Evolutionary conservation across 2,329 filamentous ascomycete genomes (phyloP).

Genomic region (Aspergillus tamarii): DNA sequence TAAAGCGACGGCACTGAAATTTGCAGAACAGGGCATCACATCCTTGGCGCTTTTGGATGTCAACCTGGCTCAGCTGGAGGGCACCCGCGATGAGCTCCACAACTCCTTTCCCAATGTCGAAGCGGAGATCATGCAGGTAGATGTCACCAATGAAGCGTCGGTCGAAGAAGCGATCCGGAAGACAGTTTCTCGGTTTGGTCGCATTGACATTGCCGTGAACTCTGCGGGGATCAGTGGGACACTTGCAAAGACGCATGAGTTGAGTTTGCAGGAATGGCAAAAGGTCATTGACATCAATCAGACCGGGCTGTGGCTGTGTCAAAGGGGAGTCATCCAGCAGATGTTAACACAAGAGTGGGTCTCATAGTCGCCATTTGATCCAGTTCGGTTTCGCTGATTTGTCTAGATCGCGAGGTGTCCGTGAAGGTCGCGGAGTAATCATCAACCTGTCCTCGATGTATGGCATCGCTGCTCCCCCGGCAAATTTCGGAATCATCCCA

Average conservation of each 20-base stretch:
- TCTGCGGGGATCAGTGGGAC: constrained; percentile 56
- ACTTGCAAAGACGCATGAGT: constrained; percentile 50
- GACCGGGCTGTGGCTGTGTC: constrained; percentile 61
- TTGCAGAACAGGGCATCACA: constrained; percentile 53
- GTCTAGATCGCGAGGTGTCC: constrained; percentile 19
- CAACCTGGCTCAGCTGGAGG: constrained; percentile 42
- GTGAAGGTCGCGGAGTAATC: constrained; percentile 28
- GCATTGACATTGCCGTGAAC: constrained; percentile 61
- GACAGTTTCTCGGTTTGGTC: constrained; percentile 52
- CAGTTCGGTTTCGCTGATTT: too few species aligned
- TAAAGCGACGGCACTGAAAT: constrained; percentile 52
- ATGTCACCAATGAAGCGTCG: constrained; percentile 50
- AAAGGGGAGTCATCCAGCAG: constrained; percentile 51
- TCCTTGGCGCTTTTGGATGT: constrained; percentile 57
- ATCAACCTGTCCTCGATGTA: constrained; percentile 31
- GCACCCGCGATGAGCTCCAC: constrained; percentile 33
- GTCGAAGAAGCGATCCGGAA: constrained; percentile 50
- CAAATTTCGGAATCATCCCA: constrained; percentile 17
- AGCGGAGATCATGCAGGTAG: constrained; percentile 46
- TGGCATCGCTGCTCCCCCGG: constrained; percentile 22
- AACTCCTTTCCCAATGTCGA: constrained; percentile 45
- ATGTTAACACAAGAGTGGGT: constrained; percentile 32
- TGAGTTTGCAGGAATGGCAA: constrained; percentile 53
- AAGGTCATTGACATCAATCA: constrained; percentile 58
- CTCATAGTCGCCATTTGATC: not conserved